phyloP scores from a whole-genome alignment of 176 grass and related monocot species.

The Rhynchospora tenuis region DNA sequence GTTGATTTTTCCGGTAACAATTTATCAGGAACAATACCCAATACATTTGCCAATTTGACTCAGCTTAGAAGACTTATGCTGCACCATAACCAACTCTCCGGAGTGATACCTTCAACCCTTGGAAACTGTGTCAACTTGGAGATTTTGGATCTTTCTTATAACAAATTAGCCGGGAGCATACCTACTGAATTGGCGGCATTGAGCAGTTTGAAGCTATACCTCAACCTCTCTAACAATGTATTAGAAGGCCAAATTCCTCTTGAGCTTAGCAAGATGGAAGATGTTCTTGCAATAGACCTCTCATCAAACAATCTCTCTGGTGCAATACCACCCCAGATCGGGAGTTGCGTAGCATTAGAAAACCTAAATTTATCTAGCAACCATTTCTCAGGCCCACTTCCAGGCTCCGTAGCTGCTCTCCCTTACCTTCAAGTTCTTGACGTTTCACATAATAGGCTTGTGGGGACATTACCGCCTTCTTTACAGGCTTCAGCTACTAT shows the following conservation, averaged over 20 bases:
- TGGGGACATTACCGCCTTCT: slow-evolving; percentile 37
- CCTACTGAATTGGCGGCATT: slow-evolving; percentile 45
- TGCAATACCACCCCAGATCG: slow-evolving; percentile 56
- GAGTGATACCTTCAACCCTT: slow-evolving; percentile 31
- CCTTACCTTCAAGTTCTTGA: slow-evolving; percentile 76
- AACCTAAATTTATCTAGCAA: slow-evolving; percentile 75
- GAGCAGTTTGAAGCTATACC: slow-evolving; percentile 46
- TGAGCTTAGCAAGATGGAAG: slow-evolving; percentile 62
- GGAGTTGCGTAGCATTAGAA: slow-evolving; percentile 68
- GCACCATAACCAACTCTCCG: slow-evolving; percentile 36
- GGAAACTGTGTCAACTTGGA: slow-evolving; percentile 42
- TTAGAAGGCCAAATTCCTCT: slow-evolving; percentile 61
- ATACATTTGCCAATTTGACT: slow-evolving; percentile 31
- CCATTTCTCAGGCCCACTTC: slow-evolving; percentile 41
- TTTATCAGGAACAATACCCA: slow-evolving; percentile 36
- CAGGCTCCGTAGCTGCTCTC: slow-evolving; percentile 47
- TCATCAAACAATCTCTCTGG: slow-evolving; percentile 67
- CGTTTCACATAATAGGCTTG: slow-evolving; percentile 56
- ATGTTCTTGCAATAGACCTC: slow-evolving; percentile 71
- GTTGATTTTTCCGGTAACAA: slow-evolving; percentile 60
- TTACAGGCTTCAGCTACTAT: slow-evolving; percentile 39
- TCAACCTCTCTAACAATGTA: slow-evolving; percentile 61
- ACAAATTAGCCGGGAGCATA: slow-evolving; percentile 46
- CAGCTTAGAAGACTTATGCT: slow-evolving; percentile 40
- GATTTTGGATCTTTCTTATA: slow-evolving; percentile 69